phyloP scores from a whole-genome alignment of 352 stramenopile genomes.

The Phytophthora pini region DNA sequence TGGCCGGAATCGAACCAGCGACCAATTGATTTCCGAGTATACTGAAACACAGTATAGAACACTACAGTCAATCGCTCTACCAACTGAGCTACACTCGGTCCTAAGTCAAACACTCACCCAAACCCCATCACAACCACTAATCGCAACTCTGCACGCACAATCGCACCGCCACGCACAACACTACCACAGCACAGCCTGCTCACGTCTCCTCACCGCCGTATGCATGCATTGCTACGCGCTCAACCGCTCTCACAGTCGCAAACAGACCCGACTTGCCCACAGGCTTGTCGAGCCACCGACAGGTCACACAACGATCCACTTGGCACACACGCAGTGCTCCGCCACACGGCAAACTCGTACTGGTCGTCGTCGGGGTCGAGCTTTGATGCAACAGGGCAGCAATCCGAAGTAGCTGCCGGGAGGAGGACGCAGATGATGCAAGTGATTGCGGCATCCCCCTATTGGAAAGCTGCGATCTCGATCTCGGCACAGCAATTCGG shows the following conservation, averaged over 20 bases:
- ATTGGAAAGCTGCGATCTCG: too few species aligned
- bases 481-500: too few species aligned
- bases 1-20: background rate
- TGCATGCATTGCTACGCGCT: background rate
- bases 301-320: background rate
- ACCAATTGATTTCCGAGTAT: conserved; percentile 2
- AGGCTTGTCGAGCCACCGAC: background rate
- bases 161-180: background rate
- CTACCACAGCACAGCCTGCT: background rate
- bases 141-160: background rate
- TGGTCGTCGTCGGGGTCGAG: too few species aligned
- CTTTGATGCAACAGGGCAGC: too few species aligned
- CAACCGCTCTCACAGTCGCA: background rate
- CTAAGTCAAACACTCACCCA: background rate
- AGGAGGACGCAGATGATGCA: too few species aligned
- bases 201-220: background rate
- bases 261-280: background rate
- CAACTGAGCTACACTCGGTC: background rate
- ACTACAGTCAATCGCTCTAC: conserved; percentile 7
- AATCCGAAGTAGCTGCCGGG: too few species aligned
- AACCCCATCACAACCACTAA: background rate
- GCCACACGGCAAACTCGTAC: background rate
- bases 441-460: too few species aligned
- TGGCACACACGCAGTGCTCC: background rate
- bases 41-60: conserved; percentile 7